Base-by-base conservation (phyloP, 1,139 yeast species). In the Blastobotrys aristatus region DNA sequence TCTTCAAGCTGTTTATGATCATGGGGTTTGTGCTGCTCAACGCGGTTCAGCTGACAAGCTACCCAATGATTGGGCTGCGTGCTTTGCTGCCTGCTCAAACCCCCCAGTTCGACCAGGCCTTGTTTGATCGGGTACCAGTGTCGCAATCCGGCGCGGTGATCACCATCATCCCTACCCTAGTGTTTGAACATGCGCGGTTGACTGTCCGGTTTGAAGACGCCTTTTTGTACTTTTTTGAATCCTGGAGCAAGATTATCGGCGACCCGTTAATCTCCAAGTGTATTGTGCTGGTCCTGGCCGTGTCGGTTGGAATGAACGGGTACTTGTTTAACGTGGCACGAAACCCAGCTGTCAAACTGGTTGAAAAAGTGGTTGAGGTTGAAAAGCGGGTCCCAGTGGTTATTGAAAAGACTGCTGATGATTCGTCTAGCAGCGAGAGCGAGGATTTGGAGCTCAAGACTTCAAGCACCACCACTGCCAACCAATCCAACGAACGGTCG, bases 201-300 rank as follows among this genome's bases (percentile, higher is more conserved):
- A 69, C 82, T 34, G 79, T 83, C 43, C 79, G 79, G 57, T 60
- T 79, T 39, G 96, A 88, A 68, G 94, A 86, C 59, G 67, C 75
- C 13, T 59, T 84, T 30, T 66, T 79, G 43, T 68, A 73, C 14
- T 56, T 77, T 24, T 69, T 85, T 48, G 80, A 77, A 45, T 74
- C 73, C 44, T 67, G 89, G 57, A 82, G 89, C 55, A 67, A 65
- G 53, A 87, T 90, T n/a, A 83, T 90, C 52, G 80, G 84, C 58
- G 97, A 90, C 65, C 85, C 83, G 44, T 71, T 88, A 52, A 78
- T 90, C 57, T 82, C 94, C 53, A 90, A 92, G 64, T 78, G 82
- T 54, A 73, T 89, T 46, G 77, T 90, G 39, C 74, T 86, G 57
- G 82, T 81, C 4, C 80, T 90, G 53, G 82, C 84, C 20, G 70